Evolutionary conservation across 1,284 basidiomycete genomes (phyloP).

Genomic region (Malassezia obtusa): DNA sequence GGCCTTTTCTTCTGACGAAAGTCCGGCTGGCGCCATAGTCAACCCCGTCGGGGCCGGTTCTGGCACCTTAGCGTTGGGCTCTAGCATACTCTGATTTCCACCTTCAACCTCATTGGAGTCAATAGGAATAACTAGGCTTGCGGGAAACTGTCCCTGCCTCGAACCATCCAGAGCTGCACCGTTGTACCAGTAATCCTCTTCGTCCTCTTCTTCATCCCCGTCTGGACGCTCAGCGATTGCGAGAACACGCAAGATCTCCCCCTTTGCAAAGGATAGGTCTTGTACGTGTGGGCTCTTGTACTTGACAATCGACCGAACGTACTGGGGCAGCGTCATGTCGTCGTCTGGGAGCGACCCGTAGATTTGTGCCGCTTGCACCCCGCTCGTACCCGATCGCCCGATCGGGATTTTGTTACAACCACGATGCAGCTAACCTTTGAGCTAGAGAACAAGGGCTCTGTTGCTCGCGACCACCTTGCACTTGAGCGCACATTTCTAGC

Average conservation of each 20-base stretch:
- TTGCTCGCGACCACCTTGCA: constrained; percentile 48
- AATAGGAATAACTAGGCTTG: constrained; percentile 25
- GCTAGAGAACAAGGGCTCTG: constrained; percentile 43
- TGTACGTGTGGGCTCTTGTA: constrained; percentile 42
- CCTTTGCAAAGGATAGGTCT: constrained; percentile 41
- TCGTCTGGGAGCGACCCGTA: not conserved
- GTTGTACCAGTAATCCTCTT: constrained; percentile 48
- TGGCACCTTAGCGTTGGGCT: too few species aligned
- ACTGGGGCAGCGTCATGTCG: constrained; percentile 22
- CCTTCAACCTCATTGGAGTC: not conserved
- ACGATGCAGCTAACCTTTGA: constrained; percentile 17
- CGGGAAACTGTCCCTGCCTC: constrained; percentile 46
- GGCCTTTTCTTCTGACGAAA: too few species aligned
- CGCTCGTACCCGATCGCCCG: constrained; percentile 2
- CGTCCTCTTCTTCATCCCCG: constrained; percentile 37
- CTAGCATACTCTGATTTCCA: too few species aligned
- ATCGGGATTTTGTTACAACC: not conserved
- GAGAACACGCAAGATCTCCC: constrained; percentile 40
- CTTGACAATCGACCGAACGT: constrained; percentile 33
- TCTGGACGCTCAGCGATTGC: constrained; percentile 20
- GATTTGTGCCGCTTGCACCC: constrained; percentile 2
- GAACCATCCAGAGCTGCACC: constrained; percentile 38
- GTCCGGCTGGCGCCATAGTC: too few species aligned
- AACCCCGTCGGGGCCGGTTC: too few species aligned
- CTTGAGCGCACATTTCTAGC: constrained; percentile 47